These are phyloP conservation scores for Penicillium cosmopolitanum DNA, from an alignment of 495 filamentous ascomycete genomes.

Conservation along the genomic window DNA sequence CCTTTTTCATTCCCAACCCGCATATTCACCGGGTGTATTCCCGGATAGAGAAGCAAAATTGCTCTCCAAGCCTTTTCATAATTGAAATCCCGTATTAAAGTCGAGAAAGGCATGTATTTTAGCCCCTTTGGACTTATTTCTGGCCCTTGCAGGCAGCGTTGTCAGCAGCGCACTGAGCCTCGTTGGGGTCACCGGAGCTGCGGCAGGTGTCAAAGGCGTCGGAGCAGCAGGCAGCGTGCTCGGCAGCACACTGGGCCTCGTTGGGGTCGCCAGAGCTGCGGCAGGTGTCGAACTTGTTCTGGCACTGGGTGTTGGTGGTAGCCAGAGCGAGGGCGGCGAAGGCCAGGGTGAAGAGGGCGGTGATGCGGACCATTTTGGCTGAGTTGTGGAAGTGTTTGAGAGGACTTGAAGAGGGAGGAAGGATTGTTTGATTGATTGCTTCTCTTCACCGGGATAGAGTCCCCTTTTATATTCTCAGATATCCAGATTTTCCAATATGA, in stretches of 20 bases:
- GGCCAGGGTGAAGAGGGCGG: constrained; percentile 13
- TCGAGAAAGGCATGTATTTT: background rate
- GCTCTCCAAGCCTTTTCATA: background rate
- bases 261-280: constrained; percentile 11
- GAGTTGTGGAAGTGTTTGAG: background rate
- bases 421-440: constrained; percentile 6
- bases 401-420: background rate
- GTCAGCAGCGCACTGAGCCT: constrained; percentile 11
- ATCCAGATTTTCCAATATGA: background rate
- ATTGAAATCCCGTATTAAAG: background rate
- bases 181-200: constrained; percentile 11
- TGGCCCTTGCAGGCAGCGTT: constrained; percentile 18
- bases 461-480: constrained; percentile 5
- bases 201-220: constrained; percentile 15
- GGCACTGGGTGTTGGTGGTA: constrained; percentile 17
- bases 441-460: background rate
- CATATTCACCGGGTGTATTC: background rate
- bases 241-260: constrained; percentile 8
- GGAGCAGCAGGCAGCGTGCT: constrained; percentile 14
- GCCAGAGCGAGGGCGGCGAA: constrained; percentile 9
- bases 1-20: background rate
- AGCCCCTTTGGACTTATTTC: background rate
- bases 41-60: background rate
- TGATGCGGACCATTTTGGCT: constrained; percentile 18
- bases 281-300: constrained; percentile 16